phyloP scores from a whole-genome alignment of 768 basidiomycete species.

The Astraeus odoratus region DNA sequence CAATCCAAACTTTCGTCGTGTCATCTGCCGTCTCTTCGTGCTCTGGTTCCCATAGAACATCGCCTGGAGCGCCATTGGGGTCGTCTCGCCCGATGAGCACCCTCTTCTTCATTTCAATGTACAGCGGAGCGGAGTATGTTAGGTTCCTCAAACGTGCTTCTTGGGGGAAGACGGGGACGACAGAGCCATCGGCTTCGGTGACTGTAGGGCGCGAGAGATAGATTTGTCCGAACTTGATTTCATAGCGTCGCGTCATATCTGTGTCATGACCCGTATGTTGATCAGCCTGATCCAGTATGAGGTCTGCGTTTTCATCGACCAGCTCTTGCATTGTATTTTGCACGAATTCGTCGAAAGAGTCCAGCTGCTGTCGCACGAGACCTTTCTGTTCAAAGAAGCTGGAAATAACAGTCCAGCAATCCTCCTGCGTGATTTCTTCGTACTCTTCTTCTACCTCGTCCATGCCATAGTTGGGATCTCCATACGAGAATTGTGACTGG shows the following conservation, averaged over 20 bases:
- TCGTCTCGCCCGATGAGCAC: constrained; percentile 77
- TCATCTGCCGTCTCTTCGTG: constrained; percentile 58
- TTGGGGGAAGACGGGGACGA: constrained; percentile 92
- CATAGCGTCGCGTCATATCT: constrained; percentile 84
- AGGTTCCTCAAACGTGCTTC: constrained; percentile 92
- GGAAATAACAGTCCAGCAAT: constrained; percentile 93
- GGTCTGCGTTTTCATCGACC: constrained; percentile 92
- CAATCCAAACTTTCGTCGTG: constrained; percentile 86
- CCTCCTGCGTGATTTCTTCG: constrained; percentile 85
- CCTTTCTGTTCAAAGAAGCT: constrained; percentile 97
- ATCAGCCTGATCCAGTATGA: constrained; percentile 93
- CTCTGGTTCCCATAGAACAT: constrained; percentile 70
- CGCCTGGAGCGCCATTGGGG: constrained; percentile 72
- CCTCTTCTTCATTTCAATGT: constrained; percentile 91
- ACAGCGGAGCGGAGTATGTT: constrained; percentile 93
- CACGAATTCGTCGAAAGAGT: constrained; percentile 98
- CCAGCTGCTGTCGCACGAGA: constrained; percentile 94
- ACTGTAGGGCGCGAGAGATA: constrained; percentile 93
- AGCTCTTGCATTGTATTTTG: constrained; percentile 99
- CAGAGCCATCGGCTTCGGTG: constrained; percentile 92
- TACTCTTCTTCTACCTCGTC: constrained; percentile 52
- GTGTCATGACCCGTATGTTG: constrained; percentile 89
- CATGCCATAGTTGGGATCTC: constrained; percentile 50
- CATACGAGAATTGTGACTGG: constrained; percentile 47
- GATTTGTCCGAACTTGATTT: constrained; percentile 96